These are phyloP conservation scores for Pholiota conissans DNA, from an alignment of 768 basidiomycete species.

Conservation along the genomic window DNA sequence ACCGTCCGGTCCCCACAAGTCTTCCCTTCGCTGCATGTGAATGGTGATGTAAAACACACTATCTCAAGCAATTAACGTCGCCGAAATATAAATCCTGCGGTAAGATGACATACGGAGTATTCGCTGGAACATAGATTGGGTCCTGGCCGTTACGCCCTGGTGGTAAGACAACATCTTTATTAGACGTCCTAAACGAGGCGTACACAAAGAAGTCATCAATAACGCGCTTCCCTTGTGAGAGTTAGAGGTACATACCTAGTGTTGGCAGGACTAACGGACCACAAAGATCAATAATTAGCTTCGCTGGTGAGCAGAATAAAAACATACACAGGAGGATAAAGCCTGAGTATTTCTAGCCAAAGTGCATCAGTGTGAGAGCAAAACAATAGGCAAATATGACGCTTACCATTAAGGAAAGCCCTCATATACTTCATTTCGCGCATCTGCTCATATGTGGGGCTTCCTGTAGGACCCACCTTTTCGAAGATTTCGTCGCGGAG, in stretches of 20 bases:
- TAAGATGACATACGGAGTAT: constrained; percentile 18
- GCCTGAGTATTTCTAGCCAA: constrained; percentile 37
- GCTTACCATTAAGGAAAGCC: constrained; percentile 32
- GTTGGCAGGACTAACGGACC: too few species aligned
- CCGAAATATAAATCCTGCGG: neutral
- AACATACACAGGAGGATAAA: constrained; percentile 35
- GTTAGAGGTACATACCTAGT: too few species aligned
- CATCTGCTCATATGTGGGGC: constrained; percentile 44
- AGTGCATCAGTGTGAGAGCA: neutral
- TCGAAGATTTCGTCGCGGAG: constrained; percentile 42
- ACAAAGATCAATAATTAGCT: neutral
- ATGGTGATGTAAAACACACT: constrained; percentile 41
- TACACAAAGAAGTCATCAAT: too few species aligned
- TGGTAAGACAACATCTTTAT: constrained; percentile 15
- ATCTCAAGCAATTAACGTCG: neutral
- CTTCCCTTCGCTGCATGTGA: constrained; percentile 60
- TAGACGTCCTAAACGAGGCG: constrained; percentile 8
- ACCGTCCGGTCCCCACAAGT: constrained; percentile 74
- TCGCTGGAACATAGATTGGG: constrained; percentile 21
- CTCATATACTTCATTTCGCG: constrained; percentile 41
- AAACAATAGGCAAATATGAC: too few species aligned
- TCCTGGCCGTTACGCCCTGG: constrained; percentile 16
- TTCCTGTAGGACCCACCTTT: constrained; percentile 32
- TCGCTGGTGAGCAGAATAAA: neutral
- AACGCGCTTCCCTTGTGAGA: too few species aligned